Conservation (phyloP, 345 rosid species). For the Syzygium oleosum region DNA sequence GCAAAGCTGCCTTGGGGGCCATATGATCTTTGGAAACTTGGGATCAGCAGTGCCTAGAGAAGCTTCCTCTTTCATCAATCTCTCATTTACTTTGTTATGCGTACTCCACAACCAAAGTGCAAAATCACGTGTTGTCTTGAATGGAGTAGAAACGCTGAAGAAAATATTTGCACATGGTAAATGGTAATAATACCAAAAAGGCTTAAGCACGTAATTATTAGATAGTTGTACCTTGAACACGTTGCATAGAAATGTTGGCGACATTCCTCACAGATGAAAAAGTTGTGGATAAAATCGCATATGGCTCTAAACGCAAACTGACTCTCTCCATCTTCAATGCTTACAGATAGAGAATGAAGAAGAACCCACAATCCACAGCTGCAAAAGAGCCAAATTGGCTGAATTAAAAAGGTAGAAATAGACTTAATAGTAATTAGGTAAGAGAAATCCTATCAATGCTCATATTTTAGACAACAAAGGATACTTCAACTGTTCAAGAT, state of each 20-base stretch:
- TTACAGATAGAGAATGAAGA: slow-evolving; percentile 88
- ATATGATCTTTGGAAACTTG: slow-evolving; percentile 75
- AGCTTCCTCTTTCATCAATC: slow-evolving; percentile 73
- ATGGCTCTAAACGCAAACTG: slow-evolving; percentile 68
- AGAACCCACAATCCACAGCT: slow-evolving; percentile 98
- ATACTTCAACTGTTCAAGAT: neutral
- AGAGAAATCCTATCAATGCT: neutral
- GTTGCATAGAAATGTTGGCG: slow-evolving; percentile 79
- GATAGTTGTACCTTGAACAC: slow-evolving; percentile 73
- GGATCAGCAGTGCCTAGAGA: slow-evolving; percentile 79
- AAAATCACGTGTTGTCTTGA: slow-evolving; percentile 62
- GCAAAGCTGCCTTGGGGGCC: slow-evolving; percentile 96
- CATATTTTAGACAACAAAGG: neutral
- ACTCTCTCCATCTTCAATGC: slow-evolving; percentile 82
- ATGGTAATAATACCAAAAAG: neutral
- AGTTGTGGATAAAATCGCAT: slow-evolving; percentile 83
- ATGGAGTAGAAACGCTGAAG: slow-evolving; percentile 59
- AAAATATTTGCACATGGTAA: neutral
- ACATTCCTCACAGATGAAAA: slow-evolving; percentile 93
- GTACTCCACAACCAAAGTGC: slow-evolving; percentile 91
- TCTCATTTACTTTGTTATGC: slow-evolving; percentile 80
- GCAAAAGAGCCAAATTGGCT: slow-evolving; percentile 12
- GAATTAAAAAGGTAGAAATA: neutral
- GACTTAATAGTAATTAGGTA: neutral
- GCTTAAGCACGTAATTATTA: neutral